Evolutionary conservation across 129 eudicot genomes (phyloP).

Genomic region (Erigeron canadensis): DNA sequence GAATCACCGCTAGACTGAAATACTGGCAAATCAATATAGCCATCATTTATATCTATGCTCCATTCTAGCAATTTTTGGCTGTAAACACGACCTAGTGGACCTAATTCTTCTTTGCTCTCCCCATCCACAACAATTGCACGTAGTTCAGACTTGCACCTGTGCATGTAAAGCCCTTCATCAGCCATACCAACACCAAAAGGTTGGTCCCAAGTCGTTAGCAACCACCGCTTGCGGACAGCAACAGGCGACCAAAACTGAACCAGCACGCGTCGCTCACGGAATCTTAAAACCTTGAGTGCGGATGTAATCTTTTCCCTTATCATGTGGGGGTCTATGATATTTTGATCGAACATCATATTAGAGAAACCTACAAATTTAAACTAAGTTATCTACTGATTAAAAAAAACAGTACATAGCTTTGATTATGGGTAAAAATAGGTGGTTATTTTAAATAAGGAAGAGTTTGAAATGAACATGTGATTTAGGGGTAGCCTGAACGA

Average conservation of each 20-base stretch:
- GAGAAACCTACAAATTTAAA: conserved; percentile 9
- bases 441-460: neutral
- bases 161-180: conserved; percentile 7
- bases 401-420: no score
- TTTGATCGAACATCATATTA: conserved; percentile 4
- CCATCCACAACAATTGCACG: neutral
- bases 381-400: neutral
- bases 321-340: conserved; percentile 1
- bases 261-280: conserved; percentile 7
- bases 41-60: neutral
- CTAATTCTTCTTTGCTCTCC: neutral
- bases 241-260: conserved; percentile 24
- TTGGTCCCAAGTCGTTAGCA: conserved; percentile 24
- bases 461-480: no score
- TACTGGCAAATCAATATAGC: conserved; percentile 18
- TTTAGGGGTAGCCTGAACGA: neutral
- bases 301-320: conserved; percentile 2
- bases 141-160: conserved; percentile 2
- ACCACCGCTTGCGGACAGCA: conserved; percentile 12
- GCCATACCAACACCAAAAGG: conserved; percentile 14
- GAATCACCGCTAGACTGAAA: conserved; percentile 1
- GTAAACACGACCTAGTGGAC: conserved; percentile 5
- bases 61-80: conserved; percentile 10
- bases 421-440: neutral
- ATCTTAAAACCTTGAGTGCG: conserved; percentile 5